A percentile compares a stretch with the other conserved stretches of the same genome.
Conservation (phyloP, 805 yeast species). For the Candida oleophila region DNA sequence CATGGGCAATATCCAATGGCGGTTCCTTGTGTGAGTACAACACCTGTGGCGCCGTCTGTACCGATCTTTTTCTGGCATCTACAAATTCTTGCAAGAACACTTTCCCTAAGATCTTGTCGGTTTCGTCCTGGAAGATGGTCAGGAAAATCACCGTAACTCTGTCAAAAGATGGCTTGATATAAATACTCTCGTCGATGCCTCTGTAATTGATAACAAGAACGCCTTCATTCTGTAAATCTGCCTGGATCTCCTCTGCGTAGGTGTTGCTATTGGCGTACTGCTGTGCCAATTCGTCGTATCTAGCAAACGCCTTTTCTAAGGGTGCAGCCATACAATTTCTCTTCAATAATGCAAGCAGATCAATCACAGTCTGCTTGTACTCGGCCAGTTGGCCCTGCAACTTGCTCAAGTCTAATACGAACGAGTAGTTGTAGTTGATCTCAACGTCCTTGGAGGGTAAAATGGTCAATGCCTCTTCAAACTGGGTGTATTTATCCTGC, state of each 20-base stretch:
- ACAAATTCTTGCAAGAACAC: constrained; percentile 92
- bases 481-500: constrained; percentile 46
- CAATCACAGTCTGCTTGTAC: constrained; percentile 50
- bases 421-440: constrained; percentile 77
- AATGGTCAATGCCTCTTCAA: constrained; percentile 32
- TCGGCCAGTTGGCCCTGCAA: constrained; percentile 41
- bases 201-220: constrained; percentile 79
- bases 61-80: constrained; percentile 92
- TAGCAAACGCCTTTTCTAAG: constrained; percentile 77
- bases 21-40: constrained; percentile 85
- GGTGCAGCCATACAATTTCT: constrained; percentile 92
- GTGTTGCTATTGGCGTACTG: constrained; percentile 42
- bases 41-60: constrained; percentile 98
- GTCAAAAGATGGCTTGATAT: constrained; percentile 87
- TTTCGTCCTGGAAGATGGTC: constrained; percentile 92
- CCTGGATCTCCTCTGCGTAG: constrained; percentile 43
- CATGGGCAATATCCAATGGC: constrained; percentile 69
- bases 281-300: constrained; percentile 68
- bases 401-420: constrained; percentile 59
- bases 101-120: constrained; percentile 88
- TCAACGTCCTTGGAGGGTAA: constrained; percentile 48
- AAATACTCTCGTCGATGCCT: constrained; percentile 83
- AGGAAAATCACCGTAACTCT: constrained; percentile 96
- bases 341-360: constrained; percentile 71
- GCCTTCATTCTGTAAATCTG: constrained; percentile 48